Base-by-base conservation (phyloP, 768 basidiomycete species). In the Pisolithus sp. region DNA sequence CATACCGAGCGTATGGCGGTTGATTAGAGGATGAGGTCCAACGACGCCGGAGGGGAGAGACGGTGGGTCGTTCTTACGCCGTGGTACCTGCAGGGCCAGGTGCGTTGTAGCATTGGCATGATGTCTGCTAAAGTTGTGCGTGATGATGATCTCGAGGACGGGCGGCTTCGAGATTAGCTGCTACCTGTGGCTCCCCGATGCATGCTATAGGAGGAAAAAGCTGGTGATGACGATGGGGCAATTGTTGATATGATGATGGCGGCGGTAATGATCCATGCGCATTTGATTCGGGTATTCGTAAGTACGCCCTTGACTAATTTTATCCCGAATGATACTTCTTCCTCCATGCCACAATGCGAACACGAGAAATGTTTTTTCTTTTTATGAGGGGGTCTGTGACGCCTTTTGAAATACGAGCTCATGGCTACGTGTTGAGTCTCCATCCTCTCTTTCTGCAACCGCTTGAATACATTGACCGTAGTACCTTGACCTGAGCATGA, bases 1-100 rank as follows among this genome's bases (percentile, higher is more conserved):
- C 82, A 87, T 60, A 93, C 92, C 23, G 92, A 91, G 59, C 81
- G 79, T 66, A 81, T 89, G 81, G 76, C 87, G 71, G 84, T 91
- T 62, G 87, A 89, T 68, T 85, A 70, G 57, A 45, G 46, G 58
- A 38, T 39, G 50, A 37, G 38, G 39, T 49, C 12, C 37, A 54
- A 15, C 53, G 50, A 50, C 38, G 42, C 40, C 53, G 49, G 58
- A 46, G 54, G 48, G 53, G 31, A 43, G 13, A 30, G 9, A 34
- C 56, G 55, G 52, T 24, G 23, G 23, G 23, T 24, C 23, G 53
- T 58, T 48, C 45, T 53, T 53, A 58, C 54, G 56, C 54, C 57
- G 52, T 51, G 61, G 59, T 61, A 52, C 59, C 61, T 59, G 50
- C 54, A 63, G 57, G 69, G 73, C 75, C 76, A 81, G 80, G 80